Conservation (phyloP, 2,329 filamentous ascomycete species). For the Alternaria rosae region DNA sequence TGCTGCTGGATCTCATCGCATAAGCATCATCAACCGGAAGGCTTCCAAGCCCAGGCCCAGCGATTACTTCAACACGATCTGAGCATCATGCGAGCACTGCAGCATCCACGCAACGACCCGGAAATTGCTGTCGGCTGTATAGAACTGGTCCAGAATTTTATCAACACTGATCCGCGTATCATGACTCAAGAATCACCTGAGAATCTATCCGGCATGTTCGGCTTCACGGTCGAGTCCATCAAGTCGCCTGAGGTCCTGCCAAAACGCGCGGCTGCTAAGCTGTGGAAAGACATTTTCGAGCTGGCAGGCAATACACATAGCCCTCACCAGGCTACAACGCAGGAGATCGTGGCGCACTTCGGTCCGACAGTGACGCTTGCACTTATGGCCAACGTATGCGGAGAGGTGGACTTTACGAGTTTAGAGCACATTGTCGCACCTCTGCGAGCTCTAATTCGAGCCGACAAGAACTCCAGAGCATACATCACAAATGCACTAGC, state of each 20-base stretch:
- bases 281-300: conserved; percentile 65
- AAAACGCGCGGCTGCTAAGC: conserved; percentile 75
- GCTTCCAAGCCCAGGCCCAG: conserved; percentile 37
- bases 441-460: conserved; percentile 42
- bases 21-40: conserved; percentile 56
- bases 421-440: conserved; percentile 43
- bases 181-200: conserved; percentile 67
- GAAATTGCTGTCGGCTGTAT: conserved; percentile 78
- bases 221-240: conserved; percentile 74
- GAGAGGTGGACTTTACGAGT: conserved; percentile 46
- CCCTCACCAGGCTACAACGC: conserved; percentile 37
- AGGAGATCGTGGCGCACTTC: conserved; percentile 48
- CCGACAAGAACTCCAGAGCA: conserved; percentile 40
- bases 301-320: conserved; percentile 37
- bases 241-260: conserved; percentile 76
- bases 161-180: conserved; percentile 67
- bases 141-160: conserved; percentile 71
- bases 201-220: conserved; percentile 70
- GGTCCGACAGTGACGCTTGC: conserved; percentile 40
- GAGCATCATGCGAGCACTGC: conserved; percentile 67
- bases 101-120: conserved; percentile 69
- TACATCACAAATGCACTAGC: conserved; percentile 43
- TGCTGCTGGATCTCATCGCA: conserved; percentile 65
- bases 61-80: conserved; percentile 66
- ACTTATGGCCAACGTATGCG: conserved; percentile 45